Evolutionary conservation across 441 rosid species (phyloP), one percentile per base, ranked within the genome.

Genomic region (Pelargonium cotyledonis): DNA sequence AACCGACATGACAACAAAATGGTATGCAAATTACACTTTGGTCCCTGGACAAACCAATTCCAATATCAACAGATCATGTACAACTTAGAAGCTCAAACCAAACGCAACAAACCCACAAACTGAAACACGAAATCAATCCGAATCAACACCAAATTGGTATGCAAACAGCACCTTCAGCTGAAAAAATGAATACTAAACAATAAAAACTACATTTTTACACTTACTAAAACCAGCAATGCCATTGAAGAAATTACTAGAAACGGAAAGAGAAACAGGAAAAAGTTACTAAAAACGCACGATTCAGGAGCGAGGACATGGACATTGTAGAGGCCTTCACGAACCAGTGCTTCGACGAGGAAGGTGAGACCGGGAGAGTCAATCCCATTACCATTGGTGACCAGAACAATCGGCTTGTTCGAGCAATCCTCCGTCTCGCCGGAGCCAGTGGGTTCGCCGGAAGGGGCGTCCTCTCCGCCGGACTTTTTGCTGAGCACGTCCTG

Each of bases 281-380:
- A 31, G 38, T 31, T 4, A 31, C 38, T 31, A 31, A 31, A 67
- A 75, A 69, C 97, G 78, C 82, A 95, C 98, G 82, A 92, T 83
- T 90, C 95, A 73, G 98, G 98, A 51, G 93, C 98, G 86, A 93
- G 88, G 77, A 95, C 99, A 60, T 90, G 84, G 73, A 95, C 91
- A 87, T 83, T 87, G 75, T 87, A 95, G 19, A 86, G 88, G 63
- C 93, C 92, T 60, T 80, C 79, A 58, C 76, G 75, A 70, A 86
- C 96, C 84, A 95, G 80, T 78, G 91, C 99, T 64, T 92, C 89
- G 23, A 95, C 98, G 60, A 95, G 96, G 80, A 46, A 80, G 19
- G 87, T 79, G 79, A 95, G 89, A 7, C 99, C 98, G 46, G 90
- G 87, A 9, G 97, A 95, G 19, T 92, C 97, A 84, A 90, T 88